Conservation (phyloP, 495 filamentous ascomycete species). For the Penicillium odoratum region DNA sequence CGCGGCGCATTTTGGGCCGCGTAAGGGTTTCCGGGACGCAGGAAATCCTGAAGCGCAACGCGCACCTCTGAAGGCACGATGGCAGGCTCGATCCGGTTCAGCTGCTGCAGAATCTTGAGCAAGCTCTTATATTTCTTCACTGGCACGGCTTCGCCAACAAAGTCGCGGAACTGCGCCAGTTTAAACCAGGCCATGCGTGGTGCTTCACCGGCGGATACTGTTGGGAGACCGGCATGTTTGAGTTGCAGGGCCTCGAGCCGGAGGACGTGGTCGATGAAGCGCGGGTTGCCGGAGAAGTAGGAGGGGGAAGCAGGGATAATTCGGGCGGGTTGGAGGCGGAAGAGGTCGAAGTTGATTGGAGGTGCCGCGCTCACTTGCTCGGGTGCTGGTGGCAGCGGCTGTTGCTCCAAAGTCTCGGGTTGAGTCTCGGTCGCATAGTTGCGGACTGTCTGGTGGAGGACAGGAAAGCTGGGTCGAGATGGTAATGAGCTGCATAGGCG, state of each 20-base stretch:
- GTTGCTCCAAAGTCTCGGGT: slow-evolving; percentile 1
- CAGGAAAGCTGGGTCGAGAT: slow-evolving; percentile 10
- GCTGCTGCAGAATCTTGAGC: slow-evolving; percentile 68
- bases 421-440: slow-evolving; percentile 31
- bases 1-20: slow-evolving; percentile 55
- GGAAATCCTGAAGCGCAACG: slow-evolving; percentile 64
- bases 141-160: slow-evolving; percentile 74
- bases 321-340: slow-evolving; percentile 52
- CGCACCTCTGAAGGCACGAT: slow-evolving; percentile 70
- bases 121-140: slow-evolving; percentile 76
- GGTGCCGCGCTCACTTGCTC: slow-evolving; percentile 38
- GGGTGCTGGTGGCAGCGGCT: neutral
- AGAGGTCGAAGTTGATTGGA: slow-evolving; percentile 43
- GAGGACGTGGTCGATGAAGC: slow-evolving; percentile 84
- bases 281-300: slow-evolving; percentile 86
- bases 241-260: slow-evolving; percentile 66
- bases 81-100: slow-evolving; percentile 83
- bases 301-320: slow-evolving; percentile 81
- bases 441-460: slow-evolving; percentile 22
- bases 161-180: slow-evolving; percentile 69
- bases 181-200: slow-evolving; percentile 85
- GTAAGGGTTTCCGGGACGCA: slow-evolving; percentile 71
- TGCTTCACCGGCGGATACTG: slow-evolving; percentile 58
- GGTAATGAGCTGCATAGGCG: slow-evolving; percentile 26
- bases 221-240: slow-evolving; percentile 70